Conservation (phyloP, 495 filamentous ascomycete genomes). For the Xylaria flabelliformis region DNA sequence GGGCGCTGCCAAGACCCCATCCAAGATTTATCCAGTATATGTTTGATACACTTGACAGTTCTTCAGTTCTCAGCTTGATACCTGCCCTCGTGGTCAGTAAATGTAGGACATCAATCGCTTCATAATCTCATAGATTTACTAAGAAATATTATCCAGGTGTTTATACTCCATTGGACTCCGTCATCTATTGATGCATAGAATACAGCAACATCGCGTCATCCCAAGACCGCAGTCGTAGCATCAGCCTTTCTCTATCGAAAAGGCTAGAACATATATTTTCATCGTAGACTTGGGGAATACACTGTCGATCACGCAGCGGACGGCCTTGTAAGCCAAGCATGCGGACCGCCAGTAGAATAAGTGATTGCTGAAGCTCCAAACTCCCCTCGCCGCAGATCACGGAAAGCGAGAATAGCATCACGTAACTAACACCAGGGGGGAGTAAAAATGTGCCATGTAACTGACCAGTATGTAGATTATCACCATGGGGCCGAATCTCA, state of each 20-base stretch:
- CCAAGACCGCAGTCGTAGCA: background rate
- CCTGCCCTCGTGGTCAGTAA: background rate
- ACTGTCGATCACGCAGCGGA: background rate
- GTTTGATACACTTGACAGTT: background rate
- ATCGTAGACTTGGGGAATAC: background rate
- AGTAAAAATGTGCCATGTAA: constrained; percentile 9
- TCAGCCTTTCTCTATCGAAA: background rate
- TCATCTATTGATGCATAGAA: background rate
- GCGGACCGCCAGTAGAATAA: background rate
- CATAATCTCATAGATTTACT: background rate
- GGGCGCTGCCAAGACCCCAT: background rate
- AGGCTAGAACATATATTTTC: background rate
- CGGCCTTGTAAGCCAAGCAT: constrained; percentile 17
- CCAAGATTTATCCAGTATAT: background rate
- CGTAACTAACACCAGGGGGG: background rate
- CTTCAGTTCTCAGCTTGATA: constrained; percentile 6
- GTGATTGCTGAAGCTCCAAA: constrained; percentile 12
- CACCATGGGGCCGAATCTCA: constrained; percentile 4
- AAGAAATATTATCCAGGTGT: background rate
- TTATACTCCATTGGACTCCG: background rate
- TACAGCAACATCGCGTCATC: background rate
- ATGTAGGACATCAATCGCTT: background rate
- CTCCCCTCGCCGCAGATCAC: constrained; percentile 24
- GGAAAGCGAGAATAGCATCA: constrained; percentile 17
- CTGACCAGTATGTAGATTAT: background rate